phyloP scores from a whole-genome alignment of 495 filamentous ascomycete genomes.

The Lasiosphaeriaceae sp. region DNA sequence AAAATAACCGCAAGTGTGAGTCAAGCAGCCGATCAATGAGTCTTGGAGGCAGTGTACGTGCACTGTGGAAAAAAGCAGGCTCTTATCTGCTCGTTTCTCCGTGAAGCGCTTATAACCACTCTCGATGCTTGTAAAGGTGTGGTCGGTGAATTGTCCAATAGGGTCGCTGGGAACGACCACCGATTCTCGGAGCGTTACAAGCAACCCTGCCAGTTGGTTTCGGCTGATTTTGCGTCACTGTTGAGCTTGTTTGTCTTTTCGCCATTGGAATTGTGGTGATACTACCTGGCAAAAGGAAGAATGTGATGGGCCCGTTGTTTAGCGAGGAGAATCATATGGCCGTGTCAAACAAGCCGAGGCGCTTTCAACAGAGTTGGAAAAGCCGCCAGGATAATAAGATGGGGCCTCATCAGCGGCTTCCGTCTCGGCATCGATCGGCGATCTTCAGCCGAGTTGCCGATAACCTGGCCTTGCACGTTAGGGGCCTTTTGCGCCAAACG shows the following conservation, averaged over 20 bases:
- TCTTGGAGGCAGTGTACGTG: neutral
- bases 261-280: neutral
- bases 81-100: neutral
- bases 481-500: no score
- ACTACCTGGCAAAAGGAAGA: neutral
- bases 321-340: no score
- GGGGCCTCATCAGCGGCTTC: neutral
- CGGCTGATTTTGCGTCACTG: no score
- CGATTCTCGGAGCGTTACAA: neutral
- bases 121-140: neutral
- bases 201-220: neutral
- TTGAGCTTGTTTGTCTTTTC: no score
- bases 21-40: neutral
- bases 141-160: neutral
- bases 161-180: neutral
- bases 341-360: no score
- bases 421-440: neutral
- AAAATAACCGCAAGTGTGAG: neutral
- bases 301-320: no score
- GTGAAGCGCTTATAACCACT: neutral
- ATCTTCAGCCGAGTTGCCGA: neutral
- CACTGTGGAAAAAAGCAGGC: neutral
- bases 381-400: no score
- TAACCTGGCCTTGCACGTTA: neutral
- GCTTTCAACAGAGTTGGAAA: no score